Evolutionary conservation across 2,329 filamentous ascomycete genomes (phyloP), one percentile per base, ranked within the genome.

Genomic region (Waltergamsia citrina): DNA sequence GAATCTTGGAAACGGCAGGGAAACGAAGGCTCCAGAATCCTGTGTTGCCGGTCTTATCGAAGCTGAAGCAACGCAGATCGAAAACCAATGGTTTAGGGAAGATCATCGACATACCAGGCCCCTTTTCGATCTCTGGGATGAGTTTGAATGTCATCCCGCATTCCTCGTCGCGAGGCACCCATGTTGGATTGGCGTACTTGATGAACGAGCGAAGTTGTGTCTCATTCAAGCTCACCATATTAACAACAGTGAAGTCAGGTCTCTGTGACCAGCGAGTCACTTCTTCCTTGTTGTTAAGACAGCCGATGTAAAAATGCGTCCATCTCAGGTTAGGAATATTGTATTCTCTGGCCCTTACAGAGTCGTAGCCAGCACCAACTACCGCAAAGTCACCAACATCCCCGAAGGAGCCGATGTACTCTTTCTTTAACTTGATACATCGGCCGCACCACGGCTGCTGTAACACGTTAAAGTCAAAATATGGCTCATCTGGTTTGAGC

Each of bases 361-460:
- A 60, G 43, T 86, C 73, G 44, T 81, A 87, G 14, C 75, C 74
- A 6, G 76, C 87, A 1, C 85, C 87, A 4, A 94, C 62, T 2
- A 90, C 68, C 3, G 82, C 79, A 49, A 94, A 84, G 52, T 94
- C 88, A 8, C 83, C 83, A 20, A 86, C 75, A 39, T 93, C 87
- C 1, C 86, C 85, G 50, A 90, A 74, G 3, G 76, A 76, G 18
- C 71, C 67, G 24, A 94, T 59, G 46, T 93, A 94, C 48, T 92
- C 85, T 47, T 86, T 86, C 55, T 94, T 94, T 27, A 94, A 56
- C 56, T 94, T 94, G 48, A 94, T 84, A 51, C 77, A 81, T 37
- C 61, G 65, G 11, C 62, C 62, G 3, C 54, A 49, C 38, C 60
- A 62, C 20, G 64, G 41, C 7, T 16, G 26, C 4, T 10, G 26